Conservation (phyloP, 768 basidiomycete species). For the Guyanaporus albipodus region DNA sequence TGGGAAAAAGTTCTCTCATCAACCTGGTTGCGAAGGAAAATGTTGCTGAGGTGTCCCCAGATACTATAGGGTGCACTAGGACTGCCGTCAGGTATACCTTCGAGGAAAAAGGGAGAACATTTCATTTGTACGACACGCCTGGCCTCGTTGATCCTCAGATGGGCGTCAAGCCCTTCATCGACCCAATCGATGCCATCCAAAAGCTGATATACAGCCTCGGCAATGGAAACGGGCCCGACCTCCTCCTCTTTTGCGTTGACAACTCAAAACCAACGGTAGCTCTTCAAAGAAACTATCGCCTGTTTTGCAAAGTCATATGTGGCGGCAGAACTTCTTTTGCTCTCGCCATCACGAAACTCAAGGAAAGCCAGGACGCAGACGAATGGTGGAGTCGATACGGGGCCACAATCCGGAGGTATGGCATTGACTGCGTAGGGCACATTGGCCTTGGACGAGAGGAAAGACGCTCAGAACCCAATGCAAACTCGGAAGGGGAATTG, state of each 20-base stretch:
- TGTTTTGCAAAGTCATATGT: conserved; percentile 28
- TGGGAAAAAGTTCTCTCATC: conserved; percentile 41
- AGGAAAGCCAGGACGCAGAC: conserved; percentile 22
- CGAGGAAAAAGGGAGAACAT: conserved; percentile 16
- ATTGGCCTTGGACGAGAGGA: conserved; percentile 33
- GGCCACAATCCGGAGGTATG: conserved; percentile 8
- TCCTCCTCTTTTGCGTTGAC: conserved; percentile 32
- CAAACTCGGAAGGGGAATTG: conserved; percentile 24
- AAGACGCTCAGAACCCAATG: conserved; percentile 14
- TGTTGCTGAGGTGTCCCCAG: conserved; percentile 30
- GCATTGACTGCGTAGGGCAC: conserved; percentile 22
- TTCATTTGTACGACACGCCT: conserved; percentile 32
- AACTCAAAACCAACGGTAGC: conserved; percentile 24
- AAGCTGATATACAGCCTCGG: conserved; percentile 31
- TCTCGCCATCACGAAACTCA: conserved; percentile 30
- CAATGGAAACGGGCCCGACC: conserved; percentile 24
- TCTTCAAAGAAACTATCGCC: conserved; percentile 24
- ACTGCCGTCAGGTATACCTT: conserved; percentile 21
- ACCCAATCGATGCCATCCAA: conserved; percentile 24
- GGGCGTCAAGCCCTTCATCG: conserved; percentile 15
- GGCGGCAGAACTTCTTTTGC: conserved; percentile 26
- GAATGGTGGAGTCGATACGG: conserved; percentile 35
- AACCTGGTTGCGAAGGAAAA: conserved; percentile 33
- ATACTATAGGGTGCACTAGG: conserved; percentile 34
- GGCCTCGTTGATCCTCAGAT: conserved; percentile 30